These are phyloP conservation scores for Starmerella vitae DNA, from an alignment of 805 yeast species.

Conservation along the genomic window DNA sequence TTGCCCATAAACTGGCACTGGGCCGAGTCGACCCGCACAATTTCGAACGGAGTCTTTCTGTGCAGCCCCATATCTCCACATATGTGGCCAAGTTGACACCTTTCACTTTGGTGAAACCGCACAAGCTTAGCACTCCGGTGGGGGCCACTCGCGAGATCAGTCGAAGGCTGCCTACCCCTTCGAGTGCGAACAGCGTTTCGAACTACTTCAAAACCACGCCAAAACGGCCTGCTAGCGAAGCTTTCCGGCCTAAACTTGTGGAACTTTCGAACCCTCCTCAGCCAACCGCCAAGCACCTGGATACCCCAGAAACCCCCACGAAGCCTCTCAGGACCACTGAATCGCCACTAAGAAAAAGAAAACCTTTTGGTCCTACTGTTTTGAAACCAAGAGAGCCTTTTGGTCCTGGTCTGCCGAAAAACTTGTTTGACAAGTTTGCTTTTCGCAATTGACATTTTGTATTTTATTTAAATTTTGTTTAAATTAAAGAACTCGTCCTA, in stretches of 20 bases:
- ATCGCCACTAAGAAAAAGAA: neutral
- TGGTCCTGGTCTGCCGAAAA: no score
- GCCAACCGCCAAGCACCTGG: neutral
- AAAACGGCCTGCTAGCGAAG: neutral
- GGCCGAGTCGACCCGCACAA: constrained; percentile 14
- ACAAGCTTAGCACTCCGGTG: neutral
- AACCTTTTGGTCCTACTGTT: no score
- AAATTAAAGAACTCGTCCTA: constrained; percentile 23
- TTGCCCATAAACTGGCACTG: constrained; percentile 14
- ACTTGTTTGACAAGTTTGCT: no score
- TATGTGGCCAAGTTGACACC: constrained; percentile 8
- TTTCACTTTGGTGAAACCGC: neutral
- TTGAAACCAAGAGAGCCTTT: no score
- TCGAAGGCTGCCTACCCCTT: constrained; percentile 1
- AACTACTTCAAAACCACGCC: neutral
- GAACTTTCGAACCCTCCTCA: neutral
- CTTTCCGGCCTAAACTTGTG: no score
- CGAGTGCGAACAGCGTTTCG: neutral
- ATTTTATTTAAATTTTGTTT: neutral
- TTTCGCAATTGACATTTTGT: neutral
- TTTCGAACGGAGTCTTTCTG: constrained; percentile 3
- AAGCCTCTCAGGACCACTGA: neutral
- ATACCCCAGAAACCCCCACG: neutral
- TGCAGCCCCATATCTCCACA: constrained; percentile 7
- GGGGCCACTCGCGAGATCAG: constrained; percentile 1